Conservation (phyloP, 768 basidiomycete species). For the Leucosporidium yakuticum region DNA sequence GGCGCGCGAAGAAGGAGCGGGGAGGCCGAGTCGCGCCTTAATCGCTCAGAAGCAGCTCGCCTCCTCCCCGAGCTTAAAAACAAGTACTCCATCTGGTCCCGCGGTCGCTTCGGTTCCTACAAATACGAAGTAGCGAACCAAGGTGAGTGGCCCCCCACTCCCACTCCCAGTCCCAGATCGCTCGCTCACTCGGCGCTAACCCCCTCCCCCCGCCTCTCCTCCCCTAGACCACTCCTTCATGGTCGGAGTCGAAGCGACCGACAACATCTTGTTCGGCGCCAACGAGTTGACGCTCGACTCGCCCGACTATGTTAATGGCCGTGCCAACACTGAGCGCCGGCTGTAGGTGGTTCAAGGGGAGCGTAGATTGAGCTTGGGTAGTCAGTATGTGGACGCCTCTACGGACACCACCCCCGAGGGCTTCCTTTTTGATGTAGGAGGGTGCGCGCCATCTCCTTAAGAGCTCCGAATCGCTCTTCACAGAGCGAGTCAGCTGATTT, state of each 20-base stretch:
- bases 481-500: neutral
- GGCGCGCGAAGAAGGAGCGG: too few relatives aligned
- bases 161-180: too few relatives aligned
- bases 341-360: too few relatives aligned
- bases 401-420: slow-evolving; percentile 45
- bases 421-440: slow-evolving; percentile 46
- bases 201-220: too few relatives aligned
- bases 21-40: too few relatives aligned
- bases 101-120: slow-evolving; percentile 42
- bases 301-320: slow-evolving; percentile 38
- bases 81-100: slow-evolving; percentile 42
- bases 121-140: slow-evolving; percentile 39
- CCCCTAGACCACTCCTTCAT: slow-evolving; percentile 20
- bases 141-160: too few relatives aligned
- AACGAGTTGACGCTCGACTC: slow-evolving; percentile 14
- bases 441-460: slow-evolving; percentile 15
- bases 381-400: too few relatives aligned
- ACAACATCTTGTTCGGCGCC: slow-evolving; percentile 37
- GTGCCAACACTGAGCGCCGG: slow-evolving; percentile 40
- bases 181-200: too few relatives aligned
- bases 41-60: too few relatives aligned
- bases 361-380: too few relatives aligned
- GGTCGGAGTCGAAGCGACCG: slow-evolving; percentile 45
- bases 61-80: slow-evolving; percentile 44
- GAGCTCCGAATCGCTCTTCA: neutral